phyloP scores from a whole-genome alignment of 805 yeast genomes.

The Myxozyma neotropica region DNA sequence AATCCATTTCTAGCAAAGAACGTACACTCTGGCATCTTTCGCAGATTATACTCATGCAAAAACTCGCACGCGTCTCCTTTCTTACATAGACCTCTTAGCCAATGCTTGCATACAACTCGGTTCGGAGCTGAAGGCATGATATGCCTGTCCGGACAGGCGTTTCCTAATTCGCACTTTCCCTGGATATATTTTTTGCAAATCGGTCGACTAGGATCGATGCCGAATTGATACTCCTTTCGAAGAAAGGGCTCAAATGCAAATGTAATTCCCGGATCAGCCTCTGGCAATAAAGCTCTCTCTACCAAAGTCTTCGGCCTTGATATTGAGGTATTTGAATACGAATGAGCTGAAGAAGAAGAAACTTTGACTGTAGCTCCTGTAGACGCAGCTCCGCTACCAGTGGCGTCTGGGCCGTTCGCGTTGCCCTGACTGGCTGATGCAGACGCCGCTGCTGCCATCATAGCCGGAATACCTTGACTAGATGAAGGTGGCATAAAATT shows the following conservation, averaged over 20 bases:
- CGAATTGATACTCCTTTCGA: constrained; percentile 75
- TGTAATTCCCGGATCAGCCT: neutral
- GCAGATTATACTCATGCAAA: constrained; percentile 87
- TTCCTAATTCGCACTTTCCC: constrained; percentile 81
- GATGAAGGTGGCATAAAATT: neutral
- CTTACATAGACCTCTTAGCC: constrained; percentile 96
- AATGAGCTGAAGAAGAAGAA: neutral
- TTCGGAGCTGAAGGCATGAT: constrained; percentile 64
- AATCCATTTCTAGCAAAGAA: constrained; percentile 56
- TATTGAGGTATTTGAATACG: neutral
- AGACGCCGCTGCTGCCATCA: constrained; percentile 8
- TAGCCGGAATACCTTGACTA: constrained; percentile 1
- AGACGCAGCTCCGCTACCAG: constrained; percentile 5
- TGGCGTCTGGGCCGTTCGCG: neutral
- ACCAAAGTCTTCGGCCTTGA: neutral
- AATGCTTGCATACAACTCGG: constrained; percentile 94
- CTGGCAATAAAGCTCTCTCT: neutral
- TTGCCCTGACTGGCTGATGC: neutral
- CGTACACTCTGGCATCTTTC: constrained; percentile 96
- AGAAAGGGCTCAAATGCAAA: constrained; percentile 83
- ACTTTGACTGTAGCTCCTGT: constrained; percentile 1
- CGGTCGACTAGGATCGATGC: constrained; percentile 87
- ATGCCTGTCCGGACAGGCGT: constrained; percentile 85
- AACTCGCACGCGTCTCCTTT: constrained; percentile 96
- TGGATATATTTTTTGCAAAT: constrained; percentile 73